phyloP scores from a whole-genome alignment of 352 stramenopile genomes.

The Globisporangium middletonii region DNA sequence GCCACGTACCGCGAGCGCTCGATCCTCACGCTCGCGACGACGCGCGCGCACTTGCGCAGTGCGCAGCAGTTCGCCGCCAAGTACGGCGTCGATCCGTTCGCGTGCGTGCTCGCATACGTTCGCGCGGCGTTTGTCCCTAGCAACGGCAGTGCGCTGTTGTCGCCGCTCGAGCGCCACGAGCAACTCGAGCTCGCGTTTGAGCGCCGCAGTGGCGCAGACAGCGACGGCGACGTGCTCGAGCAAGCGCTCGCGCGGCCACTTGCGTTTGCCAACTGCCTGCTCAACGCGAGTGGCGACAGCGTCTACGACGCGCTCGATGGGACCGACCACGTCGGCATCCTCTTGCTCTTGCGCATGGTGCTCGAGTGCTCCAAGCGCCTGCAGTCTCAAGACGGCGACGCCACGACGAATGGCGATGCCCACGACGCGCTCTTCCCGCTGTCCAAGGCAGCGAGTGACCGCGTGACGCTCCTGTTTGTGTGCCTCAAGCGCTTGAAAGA shows the following conservation, averaged over 20 bases:
- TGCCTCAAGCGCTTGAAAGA: conserved; percentile 75
- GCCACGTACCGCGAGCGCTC: conserved; percentile 36
- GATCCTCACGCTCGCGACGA: conserved; percentile 47
- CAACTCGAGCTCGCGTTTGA: conserved; percentile 62
- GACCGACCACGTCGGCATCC: conserved; percentile 61
- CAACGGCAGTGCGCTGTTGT: neutral
- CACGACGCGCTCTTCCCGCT: conserved; percentile 33
- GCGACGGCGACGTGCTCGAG: conserved; percentile 46
- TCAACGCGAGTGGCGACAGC: conserved; percentile 20
- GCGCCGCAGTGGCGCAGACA: neutral
- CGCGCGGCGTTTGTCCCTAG: conserved; percentile 29
- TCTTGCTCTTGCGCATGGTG: conserved; percentile 64
- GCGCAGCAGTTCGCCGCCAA: conserved; percentile 59
- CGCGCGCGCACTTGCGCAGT: conserved; percentile 35
- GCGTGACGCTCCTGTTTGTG: conserved; percentile 67
- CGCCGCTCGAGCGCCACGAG: conserved; percentile 30
- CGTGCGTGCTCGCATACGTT: conserved; percentile 63
- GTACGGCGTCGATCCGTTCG: conserved; percentile 58
- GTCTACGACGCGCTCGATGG: conserved; percentile 57
- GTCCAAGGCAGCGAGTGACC: conserved; percentile 41
- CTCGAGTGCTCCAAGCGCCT: conserved; percentile 72
- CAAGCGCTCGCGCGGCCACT: conserved; percentile 50
- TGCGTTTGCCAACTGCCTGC: conserved; percentile 50
- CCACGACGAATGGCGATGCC: neutral
- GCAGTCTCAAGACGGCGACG: neutral